phyloP scores from a whole-genome alignment of 1,139 yeast species.

The Protomyces pachydermus region DNA sequence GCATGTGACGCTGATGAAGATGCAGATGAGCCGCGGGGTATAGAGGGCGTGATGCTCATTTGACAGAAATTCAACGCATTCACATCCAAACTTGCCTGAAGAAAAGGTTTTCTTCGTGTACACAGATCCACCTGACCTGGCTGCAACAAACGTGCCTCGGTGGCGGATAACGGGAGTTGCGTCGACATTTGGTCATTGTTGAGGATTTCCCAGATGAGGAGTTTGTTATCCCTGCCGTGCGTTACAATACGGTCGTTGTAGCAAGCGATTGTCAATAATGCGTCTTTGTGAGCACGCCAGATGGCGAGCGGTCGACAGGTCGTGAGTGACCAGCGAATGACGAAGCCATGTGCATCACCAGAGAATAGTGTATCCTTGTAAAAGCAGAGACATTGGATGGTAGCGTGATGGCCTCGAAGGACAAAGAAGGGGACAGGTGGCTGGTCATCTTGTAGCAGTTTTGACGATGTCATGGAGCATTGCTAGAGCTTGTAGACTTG shows the following conservation, averaged over 20 bases:
- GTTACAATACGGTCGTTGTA: not conserved
- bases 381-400: conserved; percentile 2
- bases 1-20: not conserved
- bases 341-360: conserved; percentile 18
- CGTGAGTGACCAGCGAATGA: conserved; percentile 11
- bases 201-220: conserved; percentile 15
- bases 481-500: too few species aligned
- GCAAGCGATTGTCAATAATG: not conserved
- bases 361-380: not conserved
- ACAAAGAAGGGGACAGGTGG: conserved; percentile 15
- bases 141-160: not conserved
- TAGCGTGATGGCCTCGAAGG: conserved; percentile 7
- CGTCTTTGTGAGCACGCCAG: conserved; percentile 22
- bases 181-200: not conserved
- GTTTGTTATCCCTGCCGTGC: conserved; percentile 24
- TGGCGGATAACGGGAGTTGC: not conserved
- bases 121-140: not conserved
- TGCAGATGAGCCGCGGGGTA: not conserved
- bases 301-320: conserved; percentile 22
- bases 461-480: too few species aligned
- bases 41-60: not conserved
- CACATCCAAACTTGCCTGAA: conserved; percentile 13
- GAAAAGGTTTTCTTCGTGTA: not conserved
- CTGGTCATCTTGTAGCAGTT: not conserved
- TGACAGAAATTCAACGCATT: conserved; percentile 23